A percentile compares a stretch with the other conserved stretches of the same genome.
Conservation (phyloP, 2,329 filamentous ascomycete species). For the Aschersonia sp. region DNA sequence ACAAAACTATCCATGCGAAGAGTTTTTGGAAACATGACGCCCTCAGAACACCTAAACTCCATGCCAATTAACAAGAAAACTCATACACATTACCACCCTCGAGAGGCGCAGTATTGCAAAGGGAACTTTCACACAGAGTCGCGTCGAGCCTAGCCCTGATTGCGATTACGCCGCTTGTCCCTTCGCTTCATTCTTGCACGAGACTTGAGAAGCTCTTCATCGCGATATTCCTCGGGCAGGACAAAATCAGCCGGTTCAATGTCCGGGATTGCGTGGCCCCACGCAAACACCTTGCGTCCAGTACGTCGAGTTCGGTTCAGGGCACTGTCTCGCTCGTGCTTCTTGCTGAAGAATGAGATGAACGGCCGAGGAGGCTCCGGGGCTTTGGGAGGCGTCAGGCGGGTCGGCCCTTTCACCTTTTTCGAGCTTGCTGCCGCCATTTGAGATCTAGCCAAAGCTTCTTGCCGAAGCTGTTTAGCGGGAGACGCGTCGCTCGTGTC, state of each 20-base stretch:
- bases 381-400: constrained; percentile 14
- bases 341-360: constrained; percentile 75
- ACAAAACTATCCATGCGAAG: too few relatives aligned
- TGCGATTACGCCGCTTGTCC: constrained; percentile 36
- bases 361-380: constrained; percentile 45
- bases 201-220: constrained; percentile 40
- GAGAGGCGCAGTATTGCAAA: not conserved
- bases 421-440: constrained; percentile 21
- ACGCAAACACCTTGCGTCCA: constrained; percentile 58
- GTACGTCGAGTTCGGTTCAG: constrained; percentile 58
- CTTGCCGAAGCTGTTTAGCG: constrained; percentile 61
- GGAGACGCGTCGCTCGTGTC: constrained; percentile 33
- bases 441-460: constrained; percentile 43
- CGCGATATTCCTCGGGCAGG: constrained; percentile 50
- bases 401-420: constrained; percentile 14
- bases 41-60: constrained; percentile 1
- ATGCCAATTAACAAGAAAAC: not conserved
- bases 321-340: constrained; percentile 64
- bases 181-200: constrained; percentile 49
- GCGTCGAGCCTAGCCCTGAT: constrained; percentile 11
- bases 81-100: not conserved
- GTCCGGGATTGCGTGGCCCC: constrained; percentile 70
- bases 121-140: not conserved
- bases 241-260: constrained; percentile 56
- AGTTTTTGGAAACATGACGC: too few relatives aligned